These are phyloP conservation scores for Suhomyces xylopsoci DNA, from an alignment of 805 yeast species.

Conservation along the genomic window DNA sequence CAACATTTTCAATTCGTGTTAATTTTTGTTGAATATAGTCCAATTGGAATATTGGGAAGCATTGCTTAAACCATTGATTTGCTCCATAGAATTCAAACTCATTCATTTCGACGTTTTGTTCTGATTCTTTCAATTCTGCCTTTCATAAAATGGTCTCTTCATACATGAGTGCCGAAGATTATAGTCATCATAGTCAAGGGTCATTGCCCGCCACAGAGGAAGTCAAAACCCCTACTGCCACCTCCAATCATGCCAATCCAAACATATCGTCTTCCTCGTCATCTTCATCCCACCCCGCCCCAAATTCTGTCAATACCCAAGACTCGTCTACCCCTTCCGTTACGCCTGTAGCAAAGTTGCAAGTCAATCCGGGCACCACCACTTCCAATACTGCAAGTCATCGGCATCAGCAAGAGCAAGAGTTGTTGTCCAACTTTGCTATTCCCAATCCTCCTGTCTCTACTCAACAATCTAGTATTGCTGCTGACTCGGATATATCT, in stretches of 20 bases:
- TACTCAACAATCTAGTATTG: constrained; percentile 34
- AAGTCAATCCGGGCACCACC: constrained; percentile 8
- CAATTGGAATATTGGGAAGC: not conserved
- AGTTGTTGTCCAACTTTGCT: constrained; percentile 35
- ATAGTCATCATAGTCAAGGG: not conserved
- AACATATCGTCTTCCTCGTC: not conserved
- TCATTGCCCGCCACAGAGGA: not conserved
- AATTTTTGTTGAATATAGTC: not conserved
- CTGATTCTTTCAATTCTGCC: not conserved
- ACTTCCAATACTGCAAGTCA: constrained; percentile 34
- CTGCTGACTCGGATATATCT: constrained; percentile 19
- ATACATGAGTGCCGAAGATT: not conserved
- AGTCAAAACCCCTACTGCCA: not conserved
- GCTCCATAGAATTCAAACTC: not conserved
- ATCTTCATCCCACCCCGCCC: not conserved
- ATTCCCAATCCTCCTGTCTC: constrained; percentile 43
- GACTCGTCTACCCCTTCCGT: not conserved
- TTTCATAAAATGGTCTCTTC: not conserved
- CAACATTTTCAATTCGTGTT: not conserved
- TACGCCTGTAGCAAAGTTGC: not conserved
- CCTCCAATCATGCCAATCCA: not conserved
- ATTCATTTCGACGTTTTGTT: not conserved
- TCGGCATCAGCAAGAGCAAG: constrained; percentile 45
- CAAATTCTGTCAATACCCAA: not conserved
- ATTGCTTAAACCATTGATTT: not conserved